A percentile compares a stretch with the other conserved stretches of the same genome.
Conservation (phyloP, 1,284 basidiomycete genomes). For the Rhodofomes roseus region DNA sequence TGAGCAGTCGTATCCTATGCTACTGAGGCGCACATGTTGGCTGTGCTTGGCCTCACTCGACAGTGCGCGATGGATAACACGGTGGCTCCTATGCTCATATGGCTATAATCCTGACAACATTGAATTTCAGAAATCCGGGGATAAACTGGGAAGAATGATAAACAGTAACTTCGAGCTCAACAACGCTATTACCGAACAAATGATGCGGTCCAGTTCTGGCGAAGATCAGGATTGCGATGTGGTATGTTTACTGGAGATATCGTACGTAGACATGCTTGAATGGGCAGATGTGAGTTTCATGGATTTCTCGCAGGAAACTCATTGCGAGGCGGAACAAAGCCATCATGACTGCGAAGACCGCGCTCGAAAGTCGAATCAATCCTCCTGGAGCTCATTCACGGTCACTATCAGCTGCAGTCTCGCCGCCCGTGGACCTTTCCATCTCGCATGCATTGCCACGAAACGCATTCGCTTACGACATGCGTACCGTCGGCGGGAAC, state of each 20-base stretch:
- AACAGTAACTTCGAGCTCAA: conserved; percentile 1
- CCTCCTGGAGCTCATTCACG: conserved; percentile 6
- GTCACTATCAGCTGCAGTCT: conserved; percentile 2
- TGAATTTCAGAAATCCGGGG: conserved; percentile 13
- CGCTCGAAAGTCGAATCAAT: neutral
- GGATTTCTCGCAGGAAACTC: conserved; percentile 8
- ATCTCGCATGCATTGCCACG: neutral
- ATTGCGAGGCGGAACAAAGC: conserved; percentile 10
- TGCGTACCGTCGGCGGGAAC: neutral
- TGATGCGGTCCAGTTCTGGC: neutral
- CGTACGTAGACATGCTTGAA: neutral
- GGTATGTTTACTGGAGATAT: neutral
- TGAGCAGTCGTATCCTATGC: no score
- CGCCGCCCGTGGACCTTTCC: neutral
- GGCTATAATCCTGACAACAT: neutral
- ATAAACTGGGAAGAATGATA: conserved; percentile 8
- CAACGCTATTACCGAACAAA: neutral
- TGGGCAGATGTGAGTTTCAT: neutral
- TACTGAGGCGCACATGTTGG: no score
- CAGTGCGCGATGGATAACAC: no score
- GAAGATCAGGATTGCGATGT: conserved; percentile 1
- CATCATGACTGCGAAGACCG: conserved; percentile 8
- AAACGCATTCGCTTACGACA: neutral
- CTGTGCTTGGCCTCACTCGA: no score
- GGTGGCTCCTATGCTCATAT: no score